phyloP scores from a whole-genome alignment of 2,329 filamentous ascomycete genomes.

The Orbilia ellipsospora region DNA sequence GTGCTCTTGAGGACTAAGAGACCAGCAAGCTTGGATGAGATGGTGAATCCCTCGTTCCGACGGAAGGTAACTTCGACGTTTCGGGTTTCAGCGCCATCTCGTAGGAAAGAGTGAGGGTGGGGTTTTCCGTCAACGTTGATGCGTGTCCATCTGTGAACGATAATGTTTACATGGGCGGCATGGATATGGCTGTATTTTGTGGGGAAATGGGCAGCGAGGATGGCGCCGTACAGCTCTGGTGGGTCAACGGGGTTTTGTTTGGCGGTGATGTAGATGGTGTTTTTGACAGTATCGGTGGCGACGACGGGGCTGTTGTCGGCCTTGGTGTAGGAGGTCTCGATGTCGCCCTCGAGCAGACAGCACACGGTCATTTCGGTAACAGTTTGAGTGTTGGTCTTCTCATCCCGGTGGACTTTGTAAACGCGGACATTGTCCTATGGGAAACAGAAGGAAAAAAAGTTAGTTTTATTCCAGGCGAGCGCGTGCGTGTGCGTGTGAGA shows the following conservation, averaged over 20 bases:
- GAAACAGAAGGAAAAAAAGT: constrained; percentile 54
- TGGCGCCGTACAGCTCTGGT: constrained; percentile 88
- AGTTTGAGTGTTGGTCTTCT: constrained; percentile 79
- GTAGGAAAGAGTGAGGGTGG: constrained; percentile 93
- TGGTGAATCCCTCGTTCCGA: constrained; percentile 75
- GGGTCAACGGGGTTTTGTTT: constrained; percentile 93
- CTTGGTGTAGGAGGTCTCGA: constrained; percentile 83
- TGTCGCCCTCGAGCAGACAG: constrained; percentile 90
- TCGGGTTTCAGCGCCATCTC: constrained; percentile 88
- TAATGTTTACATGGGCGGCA: constrained; percentile 81
- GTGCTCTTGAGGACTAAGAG: constrained; percentile 95
- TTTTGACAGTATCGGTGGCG: constrained; percentile 97
- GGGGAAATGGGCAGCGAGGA: constrained; percentile 88
- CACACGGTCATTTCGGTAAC: constrained; percentile 96
- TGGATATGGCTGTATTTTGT: constrained; percentile 88
- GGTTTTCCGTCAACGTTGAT: constrained; percentile 87
- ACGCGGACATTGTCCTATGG: constrained; percentile 93
- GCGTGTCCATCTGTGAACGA: constrained; percentile 90
- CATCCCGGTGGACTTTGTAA: constrained; percentile 89
- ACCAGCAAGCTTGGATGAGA: constrained; percentile 81
- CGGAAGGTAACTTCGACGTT: constrained; percentile 79
- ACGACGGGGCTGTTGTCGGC: constrained; percentile 96
- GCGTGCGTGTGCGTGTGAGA: constrained; percentile 5
- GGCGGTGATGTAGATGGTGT: constrained; percentile 93
- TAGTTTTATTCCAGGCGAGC: constrained; percentile 1